These are phyloP conservation scores for Curvularia verruculosa DNA, from an alignment of 2,329 filamentous ascomycete species.

Conservation along the genomic window DNA sequence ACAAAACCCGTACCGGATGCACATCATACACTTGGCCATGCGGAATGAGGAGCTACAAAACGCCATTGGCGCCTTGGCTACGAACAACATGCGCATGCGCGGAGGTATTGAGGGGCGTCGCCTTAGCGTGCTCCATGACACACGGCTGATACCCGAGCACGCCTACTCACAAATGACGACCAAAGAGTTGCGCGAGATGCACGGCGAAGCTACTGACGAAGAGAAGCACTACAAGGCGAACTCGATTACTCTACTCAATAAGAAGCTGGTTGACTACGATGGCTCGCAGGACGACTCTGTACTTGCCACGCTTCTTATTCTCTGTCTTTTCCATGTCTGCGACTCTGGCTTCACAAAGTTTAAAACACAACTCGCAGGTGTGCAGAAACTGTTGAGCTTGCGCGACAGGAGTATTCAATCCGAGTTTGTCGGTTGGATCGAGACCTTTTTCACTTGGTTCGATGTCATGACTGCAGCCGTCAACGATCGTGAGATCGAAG, in stretches of 20 bases:
- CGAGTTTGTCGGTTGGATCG: conserved; percentile 84
- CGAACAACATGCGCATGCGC: conserved; percentile 90
- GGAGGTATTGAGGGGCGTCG: conserved; percentile 62
- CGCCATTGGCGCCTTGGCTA: conserved; percentile 85
- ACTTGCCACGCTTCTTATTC: conserved; percentile 81
- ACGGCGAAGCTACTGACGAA: conserved; percentile 68
- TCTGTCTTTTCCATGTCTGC: conserved; percentile 92
- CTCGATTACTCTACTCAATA: conserved; percentile 82
- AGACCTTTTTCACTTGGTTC: conserved; percentile 91
- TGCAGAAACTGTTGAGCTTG: conserved; percentile 85
- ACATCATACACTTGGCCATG: conserved; percentile 78
- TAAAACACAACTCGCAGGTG: conserved; percentile 89
- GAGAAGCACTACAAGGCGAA: conserved; percentile 85
- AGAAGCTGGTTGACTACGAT: conserved; percentile 76
- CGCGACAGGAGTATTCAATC: conserved; percentile 66
- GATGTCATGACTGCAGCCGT: conserved; percentile 91
- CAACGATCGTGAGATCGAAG: conserved; percentile 87
- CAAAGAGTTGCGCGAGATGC: conserved; percentile 48
- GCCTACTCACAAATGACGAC: conserved; percentile 47
- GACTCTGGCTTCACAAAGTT: conserved; percentile 93
- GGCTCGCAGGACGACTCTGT: conserved; percentile 84
- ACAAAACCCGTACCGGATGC: conserved; percentile 79
- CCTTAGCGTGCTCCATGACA: conserved; percentile 40
- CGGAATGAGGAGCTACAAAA: conserved; percentile 85
- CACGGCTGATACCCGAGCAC: conserved; percentile 44